phyloP scores from a whole-genome alignment of 495 filamentous ascomycete genomes.

The Aspergillus campestris region DNA sequence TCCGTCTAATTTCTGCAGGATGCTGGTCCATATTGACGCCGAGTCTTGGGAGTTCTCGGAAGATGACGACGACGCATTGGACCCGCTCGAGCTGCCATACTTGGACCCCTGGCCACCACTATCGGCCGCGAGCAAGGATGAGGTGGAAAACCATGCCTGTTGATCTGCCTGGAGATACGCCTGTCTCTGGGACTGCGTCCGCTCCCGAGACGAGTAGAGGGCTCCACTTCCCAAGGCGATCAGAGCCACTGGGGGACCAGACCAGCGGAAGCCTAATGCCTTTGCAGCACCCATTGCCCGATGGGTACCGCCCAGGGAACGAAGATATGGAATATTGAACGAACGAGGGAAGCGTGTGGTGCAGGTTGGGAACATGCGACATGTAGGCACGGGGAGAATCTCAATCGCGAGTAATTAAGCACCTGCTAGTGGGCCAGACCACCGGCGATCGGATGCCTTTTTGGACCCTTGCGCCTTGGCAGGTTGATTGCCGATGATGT shows the following conservation, averaged over 20 bases:
- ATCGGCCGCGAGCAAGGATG: neutral
- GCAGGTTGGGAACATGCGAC: slow-evolving; percentile 41
- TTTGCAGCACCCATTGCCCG: slow-evolving; percentile 25
- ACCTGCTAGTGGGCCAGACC: slow-evolving; percentile 9
- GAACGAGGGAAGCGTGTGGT: slow-evolving; percentile 21
- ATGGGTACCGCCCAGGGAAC: slow-evolving; percentile 37
- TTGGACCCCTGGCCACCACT: neutral
- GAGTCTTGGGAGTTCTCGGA: slow-evolving; percentile 7
- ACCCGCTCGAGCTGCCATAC: neutral
- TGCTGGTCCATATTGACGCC: slow-evolving; percentile 50
- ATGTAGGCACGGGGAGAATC: neutral
- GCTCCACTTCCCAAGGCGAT: slow-evolving; percentile 19
- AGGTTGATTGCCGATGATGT: slow-evolving; percentile 15
- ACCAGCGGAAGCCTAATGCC: slow-evolving; percentile 28
- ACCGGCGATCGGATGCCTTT: slow-evolving; percentile 4
- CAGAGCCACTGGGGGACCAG: slow-evolving; percentile 31
- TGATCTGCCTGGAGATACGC: slow-evolving; percentile 11
- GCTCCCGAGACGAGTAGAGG: slow-evolving; percentile 20
- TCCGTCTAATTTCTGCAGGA: slow-evolving; percentile 48
- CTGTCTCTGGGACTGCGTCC: slow-evolving; percentile 15
- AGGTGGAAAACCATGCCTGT: slow-evolving; percentile 18
- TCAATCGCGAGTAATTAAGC: neutral
- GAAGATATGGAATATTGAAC: slow-evolving; percentile 7
- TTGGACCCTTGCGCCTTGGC: neutral
- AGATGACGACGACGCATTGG: too few relatives aligned